Conservation (phyloP, 306 rosid genomes). For the Myrica gale region DNA sequence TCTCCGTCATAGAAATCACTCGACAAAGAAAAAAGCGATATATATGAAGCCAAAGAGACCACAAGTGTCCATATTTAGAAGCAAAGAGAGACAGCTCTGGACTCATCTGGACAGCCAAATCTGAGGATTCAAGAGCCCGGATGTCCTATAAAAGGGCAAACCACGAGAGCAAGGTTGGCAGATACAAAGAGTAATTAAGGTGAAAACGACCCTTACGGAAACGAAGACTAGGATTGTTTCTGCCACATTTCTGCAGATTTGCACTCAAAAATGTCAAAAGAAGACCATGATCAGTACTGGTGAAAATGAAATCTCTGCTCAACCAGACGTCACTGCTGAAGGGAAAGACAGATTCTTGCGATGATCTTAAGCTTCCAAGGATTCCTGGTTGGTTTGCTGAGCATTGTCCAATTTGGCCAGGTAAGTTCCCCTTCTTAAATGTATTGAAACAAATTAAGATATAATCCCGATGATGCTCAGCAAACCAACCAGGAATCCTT, state of each 20-base stretch:
- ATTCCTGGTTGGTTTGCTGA: conserved; percentile 70
- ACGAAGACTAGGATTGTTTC: conserved; percentile 1
- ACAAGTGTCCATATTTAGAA: background rate
- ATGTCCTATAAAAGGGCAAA: background rate
- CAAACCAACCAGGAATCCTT: conserved; percentile 55
- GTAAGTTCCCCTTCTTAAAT: conserved; percentile 32
- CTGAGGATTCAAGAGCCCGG: background rate
- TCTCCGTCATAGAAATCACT: no score
- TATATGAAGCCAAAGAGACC: background rate
- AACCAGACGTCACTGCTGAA: background rate
- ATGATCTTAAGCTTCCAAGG: conserved; percentile 24
- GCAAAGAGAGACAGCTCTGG: background rate
- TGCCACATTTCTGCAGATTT: conserved; percentile 3
- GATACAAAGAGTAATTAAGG: background rate
- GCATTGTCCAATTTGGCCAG: conserved; percentile 68
- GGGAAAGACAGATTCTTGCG: conserved; percentile 12
- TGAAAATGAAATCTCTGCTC: conserved; percentile 14
- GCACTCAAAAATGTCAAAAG: conserved; percentile 7
- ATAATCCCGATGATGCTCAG: no score
- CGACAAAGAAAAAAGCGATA: background rate
- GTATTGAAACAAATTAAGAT: no score
- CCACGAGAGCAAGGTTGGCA: background rate
- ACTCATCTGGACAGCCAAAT: conserved; percentile 12
- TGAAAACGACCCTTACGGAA: background rate
- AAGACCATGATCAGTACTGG: conserved; percentile 21